Percentiles rank a stretch among this genome's conserved stretches.
phyloP scores from a whole-genome alignment of 495 filamentous ascomycete species.

The Penicillium atrosanguineum region DNA sequence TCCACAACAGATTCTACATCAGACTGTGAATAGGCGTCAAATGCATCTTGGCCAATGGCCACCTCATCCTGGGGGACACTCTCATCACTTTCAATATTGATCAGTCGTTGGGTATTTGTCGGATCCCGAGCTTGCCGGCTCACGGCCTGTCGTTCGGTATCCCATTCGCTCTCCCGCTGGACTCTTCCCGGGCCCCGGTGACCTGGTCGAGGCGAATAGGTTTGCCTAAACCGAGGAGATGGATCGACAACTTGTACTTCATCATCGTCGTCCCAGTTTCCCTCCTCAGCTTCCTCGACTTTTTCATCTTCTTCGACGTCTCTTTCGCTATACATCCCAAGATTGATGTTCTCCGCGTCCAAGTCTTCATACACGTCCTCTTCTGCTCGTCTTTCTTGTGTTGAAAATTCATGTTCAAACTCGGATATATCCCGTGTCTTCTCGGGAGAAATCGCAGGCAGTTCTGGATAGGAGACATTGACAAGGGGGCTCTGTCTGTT shows the following conservation, averaged over 20 bases:
- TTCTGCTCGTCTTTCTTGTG: conserved; percentile 21
- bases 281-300: neutral
- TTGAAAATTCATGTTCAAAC: conserved; percentile 50
- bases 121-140: conserved; percentile 50
- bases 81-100: conserved; percentile 51
- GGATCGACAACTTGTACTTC: conserved; percentile 5
- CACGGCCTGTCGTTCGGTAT: conserved; percentile 48
- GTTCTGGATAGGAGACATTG: conserved; percentile 18
- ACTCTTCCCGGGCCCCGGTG: neutral
- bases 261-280: neutral
- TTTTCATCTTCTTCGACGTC: neutral
- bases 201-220: neutral
- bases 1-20: conserved; percentile 19
- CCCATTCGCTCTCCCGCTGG: conserved; percentile 45
- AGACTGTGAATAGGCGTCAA: conserved; percentile 11
- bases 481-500: neutral
- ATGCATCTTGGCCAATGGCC: neutral
- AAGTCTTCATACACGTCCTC: conserved; percentile 2
- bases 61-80: conserved; percentile 13
- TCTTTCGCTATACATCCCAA: neutral
- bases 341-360: conserved; percentile 1
- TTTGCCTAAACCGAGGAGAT: conserved; percentile 2
- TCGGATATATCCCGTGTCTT: conserved; percentile 37
- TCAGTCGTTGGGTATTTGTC: conserved; percentile 41
- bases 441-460: conserved; percentile 2